phyloP scores from a whole-genome alignment of 805 yeast genomes.

The Komagataella pseudopastoris region DNA sequence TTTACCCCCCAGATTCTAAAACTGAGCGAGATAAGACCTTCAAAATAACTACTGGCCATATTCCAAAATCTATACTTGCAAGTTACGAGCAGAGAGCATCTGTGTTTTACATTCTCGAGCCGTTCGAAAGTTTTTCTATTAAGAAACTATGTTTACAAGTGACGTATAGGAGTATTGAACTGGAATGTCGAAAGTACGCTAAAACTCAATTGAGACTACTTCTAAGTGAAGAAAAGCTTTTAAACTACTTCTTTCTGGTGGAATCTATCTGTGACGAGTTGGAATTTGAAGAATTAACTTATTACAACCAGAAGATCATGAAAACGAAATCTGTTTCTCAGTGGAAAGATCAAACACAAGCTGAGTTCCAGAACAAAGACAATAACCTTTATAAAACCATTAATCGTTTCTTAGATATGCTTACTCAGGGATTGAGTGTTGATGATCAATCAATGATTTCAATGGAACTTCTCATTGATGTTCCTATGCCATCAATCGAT shows the following conservation, averaged over 20 bases:
- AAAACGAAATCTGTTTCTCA: conserved; percentile 2
- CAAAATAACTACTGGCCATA: conserved; percentile 16
- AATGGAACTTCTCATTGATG: conserved; percentile 25
- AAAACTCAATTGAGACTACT: conserved; percentile 7
- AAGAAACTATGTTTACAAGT: conserved; percentile 24
- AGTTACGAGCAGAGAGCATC: conserved; percentile 62
- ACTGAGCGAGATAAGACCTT: conserved; percentile 9
- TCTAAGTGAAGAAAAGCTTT: conserved; percentile 4
- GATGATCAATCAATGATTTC: background rate
- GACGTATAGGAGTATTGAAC: conserved; percentile 28
- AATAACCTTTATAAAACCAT: background rate
- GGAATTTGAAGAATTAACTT: conserved; percentile 4
- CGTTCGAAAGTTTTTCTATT: conserved; percentile 4
- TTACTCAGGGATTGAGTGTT: conserved; percentile 1
- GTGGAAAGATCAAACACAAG: conserved; percentile 1
- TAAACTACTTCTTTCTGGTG: conserved; percentile 11
- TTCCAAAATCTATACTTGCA: conserved; percentile 29
- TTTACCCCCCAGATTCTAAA: conserved; percentile 11
- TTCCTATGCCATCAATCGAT: conserved; percentile 47
- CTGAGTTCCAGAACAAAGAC: conserved; percentile 4
- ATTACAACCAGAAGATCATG: background rate
- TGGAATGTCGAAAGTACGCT: conserved; percentile 26
- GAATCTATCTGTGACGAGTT: conserved; percentile 9
- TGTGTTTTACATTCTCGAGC: conserved; percentile 39
- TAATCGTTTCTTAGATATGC: background rate